Evolutionary conservation across 371 early-diverging fungal species (phyloP).

Genomic region (Mortierella sp.): DNA sequence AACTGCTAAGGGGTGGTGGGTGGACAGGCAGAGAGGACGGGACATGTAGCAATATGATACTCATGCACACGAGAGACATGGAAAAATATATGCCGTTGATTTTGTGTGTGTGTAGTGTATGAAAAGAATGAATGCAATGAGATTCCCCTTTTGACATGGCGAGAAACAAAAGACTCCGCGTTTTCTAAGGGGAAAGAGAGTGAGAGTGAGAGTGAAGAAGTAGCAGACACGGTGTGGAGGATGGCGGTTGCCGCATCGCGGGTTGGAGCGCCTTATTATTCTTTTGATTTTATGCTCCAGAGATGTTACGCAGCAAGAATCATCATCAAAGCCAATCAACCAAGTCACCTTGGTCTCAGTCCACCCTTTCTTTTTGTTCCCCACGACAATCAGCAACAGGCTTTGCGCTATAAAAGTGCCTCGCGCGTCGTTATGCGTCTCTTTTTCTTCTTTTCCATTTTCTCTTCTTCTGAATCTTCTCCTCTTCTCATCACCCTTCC

Average conservation of each 20-base stretch:
- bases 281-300: background rate
- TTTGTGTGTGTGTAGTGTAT: background rate
- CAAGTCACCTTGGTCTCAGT: background rate
- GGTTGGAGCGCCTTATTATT: constrained; percentile 11
- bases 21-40: background rate
- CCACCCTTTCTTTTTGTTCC: background rate
- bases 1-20: background rate
- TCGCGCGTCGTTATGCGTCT: constrained; percentile 10
- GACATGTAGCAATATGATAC: background rate
- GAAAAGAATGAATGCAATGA: background rate
- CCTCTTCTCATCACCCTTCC: constrained; percentile 15
- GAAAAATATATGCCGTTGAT: background rate
- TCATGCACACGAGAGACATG: background rate
- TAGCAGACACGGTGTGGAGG: too few relatives aligned
- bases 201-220: background rate
- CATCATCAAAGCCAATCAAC: too few relatives aligned
- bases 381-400: background rate
- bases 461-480: constrained; percentile 19
- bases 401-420: background rate
- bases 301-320: constrained; percentile 32
- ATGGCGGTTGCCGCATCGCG: constrained; percentile 2
- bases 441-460: constrained; percentile 20
- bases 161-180: background rate
- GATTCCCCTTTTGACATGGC: background rate
- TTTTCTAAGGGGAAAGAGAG: constrained; percentile 6